Evolutionary conservation across 1,284 basidiomycete species (phyloP).

Genomic region (Fistulinella staudtii): DNA sequence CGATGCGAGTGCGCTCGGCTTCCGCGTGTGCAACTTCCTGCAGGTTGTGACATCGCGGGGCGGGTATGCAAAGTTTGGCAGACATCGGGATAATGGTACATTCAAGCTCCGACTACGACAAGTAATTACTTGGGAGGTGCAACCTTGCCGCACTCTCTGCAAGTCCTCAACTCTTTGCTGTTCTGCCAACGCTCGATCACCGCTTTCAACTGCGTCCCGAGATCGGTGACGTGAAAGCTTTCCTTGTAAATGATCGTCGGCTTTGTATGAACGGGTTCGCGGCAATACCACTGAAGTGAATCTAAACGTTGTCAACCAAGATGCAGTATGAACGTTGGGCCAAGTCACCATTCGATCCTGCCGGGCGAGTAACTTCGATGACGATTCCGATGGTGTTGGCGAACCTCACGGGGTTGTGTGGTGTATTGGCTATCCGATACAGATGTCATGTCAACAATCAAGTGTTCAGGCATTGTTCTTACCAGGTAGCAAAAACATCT

Average conservation of each 20-base stretch:
- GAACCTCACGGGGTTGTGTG: constrained; percentile 92
- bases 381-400: constrained; percentile 93
- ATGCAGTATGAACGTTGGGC: neutral
- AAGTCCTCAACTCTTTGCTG: constrained; percentile 60
- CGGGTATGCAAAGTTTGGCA: constrained; percentile 7
- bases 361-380: constrained; percentile 84
- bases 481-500: constrained; percentile 95
- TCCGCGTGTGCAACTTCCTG: constrained; percentile 38
- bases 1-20: constrained; percentile 33
- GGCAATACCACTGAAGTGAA: constrained; percentile 93
- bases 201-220: constrained; percentile 92
- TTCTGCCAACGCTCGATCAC: constrained; percentile 79
- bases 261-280: constrained; percentile 55
- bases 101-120: constrained; percentile 19
- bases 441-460: neutral
- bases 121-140: constrained; percentile 55
- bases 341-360: constrained; percentile 49
- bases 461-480: constrained; percentile 12
- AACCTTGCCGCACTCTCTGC: constrained; percentile 64
- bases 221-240: constrained; percentile 84
- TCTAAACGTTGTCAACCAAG: constrained; percentile 50
- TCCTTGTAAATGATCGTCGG: constrained; percentile 88
- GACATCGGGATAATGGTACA: neutral
- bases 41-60: constrained; percentile 42
- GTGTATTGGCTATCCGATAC: constrained; percentile 73